Evolutionary conservation across 2,329 filamentous ascomycete species (phyloP), one percentile per base, ranked within the genome.

Genomic region (Stemphylium vesicarium): DNA sequence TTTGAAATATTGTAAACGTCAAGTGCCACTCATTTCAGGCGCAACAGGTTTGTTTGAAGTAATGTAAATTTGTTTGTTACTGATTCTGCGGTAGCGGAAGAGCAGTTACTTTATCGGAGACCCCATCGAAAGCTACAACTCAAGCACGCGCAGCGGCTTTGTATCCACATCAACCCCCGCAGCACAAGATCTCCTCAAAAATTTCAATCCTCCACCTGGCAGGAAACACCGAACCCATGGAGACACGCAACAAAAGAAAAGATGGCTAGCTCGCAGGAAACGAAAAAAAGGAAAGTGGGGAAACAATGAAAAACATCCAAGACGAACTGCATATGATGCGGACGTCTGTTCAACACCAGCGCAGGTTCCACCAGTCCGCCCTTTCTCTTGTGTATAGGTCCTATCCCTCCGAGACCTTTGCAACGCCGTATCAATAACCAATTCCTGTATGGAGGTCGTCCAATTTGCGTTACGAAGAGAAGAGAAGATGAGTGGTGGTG

Each of bases 391-490:
- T 66, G 46, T 63, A 62, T 37, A 56, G 57, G 42, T 55, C 53
- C 52, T 54, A 54, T 41, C 50, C 57, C 52, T 59, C 61, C 64
- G 63, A 64, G 64, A 29, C 56, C 63, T 64, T 56, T 62, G 65
- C 65, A 73, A 74, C 72, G 72, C 72, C 73, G 53, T 64, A 57
- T 60, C 64, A 59, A 60, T 59, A 65, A 62, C 59, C 70, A 64
- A 56, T 59, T 67, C 69, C 61, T 55, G 46, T 63, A 59, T 67
- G 60, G 64, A 68, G 62, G 65, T 73, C 72, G 65, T 75, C 71
- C 68, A 69, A 69, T 65, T 62, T 73, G 71, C 72, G 70, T 75
- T 70, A 73, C 63, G 60, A 63, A 65, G 60, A 62, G 60, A 63
- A 65, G 60, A 62, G 53, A 57, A 57, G 59, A 60, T 56, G 62